Base-by-base conservation (phyloP, 495 filamentous ascomycete genomes). In the Penicillium samsonianum region DNA sequence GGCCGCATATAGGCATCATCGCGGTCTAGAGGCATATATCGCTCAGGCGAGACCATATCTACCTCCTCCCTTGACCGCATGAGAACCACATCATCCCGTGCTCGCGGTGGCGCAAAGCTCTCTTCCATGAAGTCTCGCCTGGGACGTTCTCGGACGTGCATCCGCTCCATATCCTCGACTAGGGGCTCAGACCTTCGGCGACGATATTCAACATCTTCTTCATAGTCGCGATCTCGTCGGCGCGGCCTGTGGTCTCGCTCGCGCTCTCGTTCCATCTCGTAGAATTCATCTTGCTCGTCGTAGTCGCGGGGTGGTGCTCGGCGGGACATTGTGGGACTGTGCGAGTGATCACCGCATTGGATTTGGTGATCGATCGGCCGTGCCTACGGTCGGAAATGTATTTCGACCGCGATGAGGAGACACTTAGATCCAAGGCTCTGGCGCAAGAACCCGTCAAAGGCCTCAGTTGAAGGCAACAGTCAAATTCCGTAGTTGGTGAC, bases 101-200 rank as follows among this genome's bases (percentile, higher is more conserved):
- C 67, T 47, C 62, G 42, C 7, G 55, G 58, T 5, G 57, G 60
- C 12, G 35, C 52, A 45, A 49, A 59, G 23, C 59, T 62, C 17
- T 68, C 68, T 26, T 58, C 64, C 22, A 67, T 56, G 44, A 71
- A 58, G 41, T 71, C 70, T 28, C 70, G 63, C 12, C 58, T 63
- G 11, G 67, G 48, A 0, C 67, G 65, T 14, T 71, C 72, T 25
- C 65, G 67, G 16, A 70, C 42, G 25, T 57, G 64, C 54, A 73
- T 51, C 19, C 71, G 73, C 55, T 75, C 70, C 30, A 74, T 56
- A 16, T 74, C 62, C 48, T 73, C 68, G 12, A 61, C 56, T 3
- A 59, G 60, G 0, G 65, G 64, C 44, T 64, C 63, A n/a, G 71
- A 65, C 40, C 55, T 55, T 25, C 70, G 69, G 37, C 65, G 69